Conservation (phyloP, 1,139 yeast genomes). For the Yamadazyma jaroonii region DNA sequence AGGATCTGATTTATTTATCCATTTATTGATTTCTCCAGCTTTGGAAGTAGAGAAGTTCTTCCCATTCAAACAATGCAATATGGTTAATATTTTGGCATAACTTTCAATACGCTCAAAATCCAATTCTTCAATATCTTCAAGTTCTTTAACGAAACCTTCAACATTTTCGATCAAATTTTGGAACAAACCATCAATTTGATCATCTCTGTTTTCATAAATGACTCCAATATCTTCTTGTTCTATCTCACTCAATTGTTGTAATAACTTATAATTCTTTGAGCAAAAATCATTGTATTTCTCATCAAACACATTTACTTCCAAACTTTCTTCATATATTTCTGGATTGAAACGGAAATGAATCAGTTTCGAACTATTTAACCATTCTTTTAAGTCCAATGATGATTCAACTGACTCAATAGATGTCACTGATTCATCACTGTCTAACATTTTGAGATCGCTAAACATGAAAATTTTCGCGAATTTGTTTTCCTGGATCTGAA, state of each 20-base stretch:
- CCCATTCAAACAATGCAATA: slow-evolving; percentile 58
- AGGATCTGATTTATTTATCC: slow-evolving; percentile 68
- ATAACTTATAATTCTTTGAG: slow-evolving; percentile 16
- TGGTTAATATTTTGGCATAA: slow-evolving; percentile 32
- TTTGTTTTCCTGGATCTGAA: too few relatives aligned
- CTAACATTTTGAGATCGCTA: slow-evolving; percentile 37
- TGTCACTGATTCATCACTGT: slow-evolving; percentile 31
- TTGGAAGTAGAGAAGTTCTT: slow-evolving; percentile 38
- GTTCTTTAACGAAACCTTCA: slow-evolving; percentile 13
- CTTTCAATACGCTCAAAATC: slow-evolving; percentile 6
- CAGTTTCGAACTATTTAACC: slow-evolving; percentile 29
- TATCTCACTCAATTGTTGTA: slow-evolving; percentile 26
- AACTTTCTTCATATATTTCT: slow-evolving; percentile 24
- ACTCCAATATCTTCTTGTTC: slow-evolving; percentile 24
- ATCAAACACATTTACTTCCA: slow-evolving; percentile 19
- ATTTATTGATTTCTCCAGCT: slow-evolving; percentile 34
- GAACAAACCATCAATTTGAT: slow-evolving; percentile 27
- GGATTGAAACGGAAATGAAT: slow-evolving; percentile 33
- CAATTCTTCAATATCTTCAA: slow-evolving; percentile 14
- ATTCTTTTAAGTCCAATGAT: slow-evolving; percentile 31
- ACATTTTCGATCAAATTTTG: slow-evolving; percentile 23
- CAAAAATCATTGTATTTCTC: slow-evolving; percentile 22
- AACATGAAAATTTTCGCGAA: slow-evolving; percentile 4
- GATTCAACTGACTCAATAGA: slow-evolving; percentile 10
- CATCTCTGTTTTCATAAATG: slow-evolving; percentile 13